These are phyloP conservation scores for Alternaria brassicicola DNA, from an alignment of 2,329 filamentous ascomycete genomes.

Conservation along the genomic window DNA sequence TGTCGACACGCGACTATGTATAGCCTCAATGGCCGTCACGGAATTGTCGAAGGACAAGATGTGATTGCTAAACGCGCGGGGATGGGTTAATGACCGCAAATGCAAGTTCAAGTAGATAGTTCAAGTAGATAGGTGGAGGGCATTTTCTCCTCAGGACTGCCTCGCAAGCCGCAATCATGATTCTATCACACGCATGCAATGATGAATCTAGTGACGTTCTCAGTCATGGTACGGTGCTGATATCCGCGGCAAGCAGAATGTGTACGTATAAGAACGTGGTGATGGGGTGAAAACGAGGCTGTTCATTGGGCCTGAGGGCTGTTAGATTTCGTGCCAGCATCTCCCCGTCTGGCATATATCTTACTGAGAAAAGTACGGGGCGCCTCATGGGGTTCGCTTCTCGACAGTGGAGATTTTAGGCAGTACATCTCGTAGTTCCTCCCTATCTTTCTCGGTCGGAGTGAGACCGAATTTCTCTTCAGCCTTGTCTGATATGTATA, in stretches of 20 bases:
- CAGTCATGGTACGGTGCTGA: neutral
- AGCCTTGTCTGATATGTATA: slow-evolving; percentile 74
- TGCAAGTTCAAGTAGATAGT: too few species aligned
- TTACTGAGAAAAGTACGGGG: neutral
- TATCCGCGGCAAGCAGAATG: neutral
- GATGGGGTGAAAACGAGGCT: neutral
- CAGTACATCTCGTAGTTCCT: slow-evolving; percentile 64
- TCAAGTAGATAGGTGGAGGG: neutral
- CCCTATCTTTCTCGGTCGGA: slow-evolving; percentile 74
- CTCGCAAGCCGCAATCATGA: neutral
- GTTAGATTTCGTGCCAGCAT: neutral
- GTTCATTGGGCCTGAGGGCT: neutral
- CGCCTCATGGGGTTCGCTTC: slow-evolving; percentile 9
- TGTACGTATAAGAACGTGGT: too few species aligned
- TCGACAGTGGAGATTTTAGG: slow-evolving; percentile 62
- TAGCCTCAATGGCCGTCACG: neutral
- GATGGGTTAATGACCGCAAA: too few species aligned
- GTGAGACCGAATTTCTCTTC: slow-evolving; percentile 76
- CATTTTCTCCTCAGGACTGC: neutral
- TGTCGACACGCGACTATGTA: neutral
- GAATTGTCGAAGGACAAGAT: neutral
- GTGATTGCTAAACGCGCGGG: too few species aligned
- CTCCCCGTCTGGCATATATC: too few species aligned
- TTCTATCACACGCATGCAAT: too few species aligned
- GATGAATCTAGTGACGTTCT: neutral